phyloP scores from a whole-genome alignment of 108 stramenopile genomes.

The Nitzschia inconspicua region DNA sequence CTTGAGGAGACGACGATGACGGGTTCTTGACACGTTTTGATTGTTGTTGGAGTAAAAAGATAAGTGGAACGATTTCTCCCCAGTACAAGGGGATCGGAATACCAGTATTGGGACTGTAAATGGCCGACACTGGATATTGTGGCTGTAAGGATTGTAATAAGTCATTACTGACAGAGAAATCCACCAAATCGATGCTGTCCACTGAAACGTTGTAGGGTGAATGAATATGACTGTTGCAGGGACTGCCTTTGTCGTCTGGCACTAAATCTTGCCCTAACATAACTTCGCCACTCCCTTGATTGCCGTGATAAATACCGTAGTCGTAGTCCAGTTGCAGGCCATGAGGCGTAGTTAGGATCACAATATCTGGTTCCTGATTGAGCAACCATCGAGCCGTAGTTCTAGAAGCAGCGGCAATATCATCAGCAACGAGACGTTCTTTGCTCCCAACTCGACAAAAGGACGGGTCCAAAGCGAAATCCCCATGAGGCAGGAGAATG shows the following conservation, averaged over 20 bases:
- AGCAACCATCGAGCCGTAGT: slow-evolving; percentile 13
- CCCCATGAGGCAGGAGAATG: slow-evolving; percentile 41
- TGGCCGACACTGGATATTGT: slow-evolving; percentile 14
- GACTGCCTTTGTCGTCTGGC: neutral
- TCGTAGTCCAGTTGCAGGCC: slow-evolving; percentile 26
- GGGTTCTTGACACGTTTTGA: neutral
- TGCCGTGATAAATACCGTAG: slow-evolving; percentile 25
- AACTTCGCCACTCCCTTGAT: slow-evolving; percentile 20
- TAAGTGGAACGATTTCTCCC: slow-evolving; percentile 45
- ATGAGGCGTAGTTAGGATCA: slow-evolving; percentile 39
- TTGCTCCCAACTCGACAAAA: slow-evolving; percentile 6
- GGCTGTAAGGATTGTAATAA: slow-evolving; percentile 6
- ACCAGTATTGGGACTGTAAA: slow-evolving; percentile 20
- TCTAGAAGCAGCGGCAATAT: slow-evolving; percentile 21
- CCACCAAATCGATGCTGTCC: neutral
- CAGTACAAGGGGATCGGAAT: slow-evolving; percentile 22
- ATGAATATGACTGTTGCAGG: neutral
- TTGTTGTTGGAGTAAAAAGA: slow-evolving; percentile 8
- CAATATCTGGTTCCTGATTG: neutral
- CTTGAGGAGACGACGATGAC: neutral
- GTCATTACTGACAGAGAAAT: slow-evolving; percentile 1
- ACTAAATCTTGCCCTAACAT: slow-evolving; percentile 25
- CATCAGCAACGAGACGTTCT: slow-evolving; percentile 2
- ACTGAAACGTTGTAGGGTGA: slow-evolving; percentile 19
- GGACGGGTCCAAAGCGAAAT: slow-evolving; percentile 47